Evolutionary conservation across 805 yeast genomes (phyloP), one percentile per base, ranked within the genome.

Genomic region (Candida coquimbonensis): DNA sequence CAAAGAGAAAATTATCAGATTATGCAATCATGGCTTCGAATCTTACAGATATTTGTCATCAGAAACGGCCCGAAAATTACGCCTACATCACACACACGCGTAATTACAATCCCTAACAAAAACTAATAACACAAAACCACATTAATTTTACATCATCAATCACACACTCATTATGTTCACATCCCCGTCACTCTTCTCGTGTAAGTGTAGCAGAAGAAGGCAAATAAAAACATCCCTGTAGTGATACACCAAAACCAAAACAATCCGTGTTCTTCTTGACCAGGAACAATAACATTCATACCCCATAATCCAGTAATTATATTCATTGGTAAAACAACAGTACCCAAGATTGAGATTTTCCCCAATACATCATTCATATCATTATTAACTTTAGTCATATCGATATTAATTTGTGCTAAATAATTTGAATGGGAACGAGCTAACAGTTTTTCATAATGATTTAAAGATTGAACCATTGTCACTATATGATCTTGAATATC

Each of bases 231-330:
- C 82, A 78, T 75, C 16, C 72, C 66, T 0, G 58, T 48, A 8
- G 72, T 57, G 27, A 78, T 78, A 24, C 74, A 62, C 59, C 75
- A 78, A 60, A 86, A 85, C 93, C 93, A 85, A 3, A 62, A 54
- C 50, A 85, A 63, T 7, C 79, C 74, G n/a, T 73, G 76, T 8
- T 67, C 65, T 26, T 72, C 76, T 62, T 91, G 98, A 0, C 99
- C 99, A 0, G 99, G 99, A 33, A 93, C 99, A 11, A 87, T 57
- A 53, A 93, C 95, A 67, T 93, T 93, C 99, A 93, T 93, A 46
- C 99, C 99, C 98, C 98, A 93, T 40, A 93, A 68, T 19, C 99
- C 99, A 0, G 99, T 93, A 21, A 93, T 83, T 45, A 93, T 87
- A 61, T 93, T 93, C 77, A 93, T 78, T 4, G 99, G 99, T 48